Percentiles rank a stretch among this genome's conserved stretches.
These are phyloP conservation scores for Viola odorata DNA, from an alignment of 345 rosid genomes.

Conservation along the genomic window DNA sequence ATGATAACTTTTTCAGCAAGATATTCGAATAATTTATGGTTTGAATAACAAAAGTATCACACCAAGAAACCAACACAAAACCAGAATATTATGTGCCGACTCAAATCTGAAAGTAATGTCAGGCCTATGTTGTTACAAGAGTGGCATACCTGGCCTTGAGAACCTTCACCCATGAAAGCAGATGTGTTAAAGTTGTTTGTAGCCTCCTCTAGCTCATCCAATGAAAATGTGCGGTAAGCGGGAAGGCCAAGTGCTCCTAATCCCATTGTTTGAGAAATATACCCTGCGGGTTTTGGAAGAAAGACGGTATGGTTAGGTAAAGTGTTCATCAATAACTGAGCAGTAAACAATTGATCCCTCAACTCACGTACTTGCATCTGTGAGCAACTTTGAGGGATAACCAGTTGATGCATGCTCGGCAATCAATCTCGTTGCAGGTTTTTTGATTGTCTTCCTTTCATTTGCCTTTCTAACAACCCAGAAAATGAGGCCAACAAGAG, in stretches of 20 bases:
- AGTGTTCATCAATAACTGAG: no score
- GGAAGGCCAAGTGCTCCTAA: constrained; percentile 85
- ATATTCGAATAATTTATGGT: neutral
- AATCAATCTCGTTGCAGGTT: constrained; percentile 53
- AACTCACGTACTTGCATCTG: constrained; percentile 63
- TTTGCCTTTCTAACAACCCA: constrained; percentile 36
- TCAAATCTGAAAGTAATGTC: neutral
- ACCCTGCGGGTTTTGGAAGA: constrained; percentile 42
- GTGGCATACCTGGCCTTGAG: constrained; percentile 73
- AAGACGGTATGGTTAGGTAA: neutral
- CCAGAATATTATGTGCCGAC: neutral
- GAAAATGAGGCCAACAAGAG: constrained; percentile 46
- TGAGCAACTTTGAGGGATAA: constrained; percentile 72
- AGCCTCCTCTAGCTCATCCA: constrained; percentile 84
- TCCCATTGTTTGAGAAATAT: constrained; percentile 83
- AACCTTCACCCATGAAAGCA: constrained; percentile 92
- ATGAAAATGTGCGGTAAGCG: constrained; percentile 71
- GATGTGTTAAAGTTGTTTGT: constrained; percentile 77
- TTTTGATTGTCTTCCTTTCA: constrained; percentile 23
- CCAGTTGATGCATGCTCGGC: constrained; percentile 61
- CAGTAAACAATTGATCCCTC: no score
- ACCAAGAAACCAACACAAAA: no score
- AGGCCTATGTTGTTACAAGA: neutral
- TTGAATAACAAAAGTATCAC: neutral
- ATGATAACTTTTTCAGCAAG: neutral